Base-by-base conservation (phyloP, 2,329 filamentous ascomycete species). In the Seiridium cupressi region DNA sequence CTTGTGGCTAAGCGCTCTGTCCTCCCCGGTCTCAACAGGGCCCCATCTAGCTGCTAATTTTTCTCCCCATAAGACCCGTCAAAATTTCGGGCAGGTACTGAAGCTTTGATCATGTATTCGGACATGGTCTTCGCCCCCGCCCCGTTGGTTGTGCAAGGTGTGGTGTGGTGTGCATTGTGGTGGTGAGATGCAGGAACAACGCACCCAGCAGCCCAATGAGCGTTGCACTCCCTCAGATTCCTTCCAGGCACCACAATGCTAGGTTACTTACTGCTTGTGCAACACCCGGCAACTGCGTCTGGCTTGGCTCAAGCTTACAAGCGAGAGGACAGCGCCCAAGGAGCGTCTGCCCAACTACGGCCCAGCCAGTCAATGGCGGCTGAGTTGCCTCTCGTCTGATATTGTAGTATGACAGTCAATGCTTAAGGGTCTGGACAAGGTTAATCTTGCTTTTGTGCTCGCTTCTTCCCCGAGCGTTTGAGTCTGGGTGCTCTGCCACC, bases 301-400 rank as follows among this genome's bases (percentile, higher is more conserved):
- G 32, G 34, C n/a, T 32, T 31, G 18, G 18, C 7, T 42, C 38
- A 48, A 31, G n/a, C 32, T 31, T 51, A 13, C 9, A 51, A 34
- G 9, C 49, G 26, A 51, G 9, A 7, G 18, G 26, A 31, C 34
- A 9, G 2, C 9, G n/a, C 18, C 26, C 31, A 40, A 40, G 32
- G 13, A 18, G n/a, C 38, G 34, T 55, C 26, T 55, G 36, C 51
- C 34, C 34, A 40, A 55, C 34, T 40, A 10, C 31, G 31, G 31
- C 13, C 18, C 51, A 55, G 51, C 51, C 51, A 55, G 10, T 55
- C 10, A 32, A 18, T 40, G n/a, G 51, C 34, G 11, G 8, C 46
- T 35, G 10, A 10, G 18, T 55, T 55, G 34, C 51, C n/a, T 55
- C 26, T 55, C 51, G 26, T 55, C 51, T 55, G 51, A 55, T 42